Conservation (phyloP, 164 flowering plant species). For the Platanus orientalis region DNA sequence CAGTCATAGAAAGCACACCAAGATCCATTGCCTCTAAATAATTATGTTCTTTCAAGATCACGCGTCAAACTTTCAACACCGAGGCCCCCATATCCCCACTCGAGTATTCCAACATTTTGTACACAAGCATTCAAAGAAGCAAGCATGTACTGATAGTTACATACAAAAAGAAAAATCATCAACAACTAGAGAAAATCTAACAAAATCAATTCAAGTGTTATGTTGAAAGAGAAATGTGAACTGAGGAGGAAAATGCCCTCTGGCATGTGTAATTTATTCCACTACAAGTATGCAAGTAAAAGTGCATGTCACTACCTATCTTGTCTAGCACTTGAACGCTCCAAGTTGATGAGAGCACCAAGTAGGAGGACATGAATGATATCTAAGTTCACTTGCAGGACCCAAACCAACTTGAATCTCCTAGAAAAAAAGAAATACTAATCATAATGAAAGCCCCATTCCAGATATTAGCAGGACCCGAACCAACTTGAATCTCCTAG, state of each 20-base stretch:
- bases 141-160: constrained; percentile 66
- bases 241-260: too few species aligned
- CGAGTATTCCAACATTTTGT: constrained; percentile 36
- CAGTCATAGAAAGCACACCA: constrained; percentile 58
- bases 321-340: constrained; percentile 80
- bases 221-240: too few species aligned
- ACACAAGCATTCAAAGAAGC: constrained; percentile 58
- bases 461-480: constrained; percentile 49
- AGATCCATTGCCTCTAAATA: constrained; percentile 45
- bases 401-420: constrained; percentile 78
- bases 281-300: not conserved
- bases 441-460: too few species aligned
- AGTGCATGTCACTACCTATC: constrained; percentile 25
- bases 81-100: constrained; percentile 63
- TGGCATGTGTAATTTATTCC: too few species aligned
- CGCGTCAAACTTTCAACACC: constrained; percentile 35
- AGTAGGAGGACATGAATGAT: constrained; percentile 51
- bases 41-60: constrained; percentile 36
- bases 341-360: constrained; percentile 48
- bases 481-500: constrained; percentile 68
- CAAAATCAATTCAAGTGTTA: too few species aligned
- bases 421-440: constrained; percentile 39
- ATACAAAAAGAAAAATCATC: not conserved
- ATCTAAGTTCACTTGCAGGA: constrained; percentile 74
- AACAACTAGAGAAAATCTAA: too few species aligned